A percentile compares a stretch with the other conserved stretches of the same genome.
phyloP scores from a whole-genome alignment of 1,284 basidiomycete species.

The Cystobasidium pallidum region DNA sequence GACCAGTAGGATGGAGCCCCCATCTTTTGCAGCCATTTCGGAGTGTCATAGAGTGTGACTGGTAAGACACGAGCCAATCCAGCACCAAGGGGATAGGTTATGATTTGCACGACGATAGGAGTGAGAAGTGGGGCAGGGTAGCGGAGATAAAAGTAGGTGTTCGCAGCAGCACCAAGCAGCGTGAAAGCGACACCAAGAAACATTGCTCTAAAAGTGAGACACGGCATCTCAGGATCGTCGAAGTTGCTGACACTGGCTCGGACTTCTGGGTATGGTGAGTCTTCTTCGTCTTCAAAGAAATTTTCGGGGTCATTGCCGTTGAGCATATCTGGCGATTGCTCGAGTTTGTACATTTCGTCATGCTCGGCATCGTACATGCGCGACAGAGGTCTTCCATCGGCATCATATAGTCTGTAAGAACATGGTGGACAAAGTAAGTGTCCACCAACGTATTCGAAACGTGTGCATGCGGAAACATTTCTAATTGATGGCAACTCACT shows the following conservation, averaged over 20 bases:
- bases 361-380: conserved; percentile 27
- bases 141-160: conserved; percentile 56
- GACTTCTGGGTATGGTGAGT: conserved; percentile 65
- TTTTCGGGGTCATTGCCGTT: conserved; percentile 7
- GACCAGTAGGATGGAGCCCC: conserved; percentile 46
- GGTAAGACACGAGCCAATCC: conserved; percentile 55
- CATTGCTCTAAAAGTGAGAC: conserved; percentile 56
- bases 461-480: no score
- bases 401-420: background rate
- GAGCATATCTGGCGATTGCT: background rate
- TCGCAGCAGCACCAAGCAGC: conserved; percentile 54
- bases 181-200: conserved; percentile 54
- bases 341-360: conserved; percentile 31
- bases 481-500: conserved; percentile 2
- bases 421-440: background rate
- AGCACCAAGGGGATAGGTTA: conserved; percentile 56
- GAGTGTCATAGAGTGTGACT: conserved; percentile 46
- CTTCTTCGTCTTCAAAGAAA: conserved; percentile 41
- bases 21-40: conserved; percentile 43
- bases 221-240: conserved; percentile 89
- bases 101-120: conserved; percentile 55
- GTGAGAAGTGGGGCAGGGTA: conserved; percentile 55
- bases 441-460: no score
- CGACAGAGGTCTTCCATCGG: conserved; percentile 15
- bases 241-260: conserved; percentile 93